phyloP scores from a whole-genome alignment of 352 stramenopile species.

The Globisporangium nunn region DNA sequence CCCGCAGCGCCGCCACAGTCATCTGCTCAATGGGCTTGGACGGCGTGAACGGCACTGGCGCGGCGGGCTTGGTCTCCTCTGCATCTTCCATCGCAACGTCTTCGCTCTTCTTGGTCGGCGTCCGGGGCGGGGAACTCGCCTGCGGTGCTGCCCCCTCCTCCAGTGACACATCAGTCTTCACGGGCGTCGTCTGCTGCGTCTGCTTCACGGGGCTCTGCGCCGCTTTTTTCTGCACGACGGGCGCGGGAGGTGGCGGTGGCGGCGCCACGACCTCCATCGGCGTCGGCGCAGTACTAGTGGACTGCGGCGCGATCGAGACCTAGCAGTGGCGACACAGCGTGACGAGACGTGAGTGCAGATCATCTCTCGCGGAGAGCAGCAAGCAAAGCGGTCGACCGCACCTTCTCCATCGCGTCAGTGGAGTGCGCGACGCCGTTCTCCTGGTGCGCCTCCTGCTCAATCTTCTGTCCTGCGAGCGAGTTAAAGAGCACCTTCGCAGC shows the following conservation, averaged over 20 bases:
- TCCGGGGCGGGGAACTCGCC: background rate
- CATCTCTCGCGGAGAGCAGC: background rate
- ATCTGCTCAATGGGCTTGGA: constrained; percentile 74
- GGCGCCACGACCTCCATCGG: constrained; percentile 16
- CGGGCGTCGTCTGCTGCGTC: background rate
- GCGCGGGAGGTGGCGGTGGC: constrained; percentile 20
- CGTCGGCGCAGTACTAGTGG: background rate
- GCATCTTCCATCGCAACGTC: constrained; percentile 58
- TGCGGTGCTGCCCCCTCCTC: background rate
- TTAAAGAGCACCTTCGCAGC: constrained; percentile 66
- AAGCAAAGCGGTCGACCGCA: background rate
- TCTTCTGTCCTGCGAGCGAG: constrained; percentile 60
- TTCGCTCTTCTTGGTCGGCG: background rate
- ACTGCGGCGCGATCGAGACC: constrained; percentile 12
- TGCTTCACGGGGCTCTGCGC: background rate
- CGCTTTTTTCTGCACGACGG: background rate
- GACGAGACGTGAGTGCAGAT: too few species aligned
- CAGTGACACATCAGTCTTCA: background rate
- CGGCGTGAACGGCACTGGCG: constrained; percentile 40
- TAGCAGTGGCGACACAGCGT: background rate
- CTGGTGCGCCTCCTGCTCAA: constrained; percentile 43
- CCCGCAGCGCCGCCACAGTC: constrained; percentile 59
- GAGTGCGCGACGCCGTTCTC: constrained; percentile 25
- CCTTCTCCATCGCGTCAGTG: constrained; percentile 40
- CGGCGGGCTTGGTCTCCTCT: constrained; percentile 9